Conservation (phyloP, 345 rosid species). For the Viola odorata region DNA sequence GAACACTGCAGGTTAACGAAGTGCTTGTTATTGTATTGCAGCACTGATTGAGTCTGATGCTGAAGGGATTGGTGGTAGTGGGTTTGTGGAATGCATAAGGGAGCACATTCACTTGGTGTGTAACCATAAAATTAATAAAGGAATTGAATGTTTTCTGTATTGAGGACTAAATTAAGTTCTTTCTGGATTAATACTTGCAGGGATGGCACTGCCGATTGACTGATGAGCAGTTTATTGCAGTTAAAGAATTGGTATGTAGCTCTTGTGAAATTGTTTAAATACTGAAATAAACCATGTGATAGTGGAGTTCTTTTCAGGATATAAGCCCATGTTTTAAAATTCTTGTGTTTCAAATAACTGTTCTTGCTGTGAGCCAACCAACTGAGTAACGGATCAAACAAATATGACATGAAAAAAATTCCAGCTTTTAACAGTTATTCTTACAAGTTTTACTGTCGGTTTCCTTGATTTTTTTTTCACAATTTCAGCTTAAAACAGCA, state of each 20-base stretch:
- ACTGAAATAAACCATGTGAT: too few species aligned
- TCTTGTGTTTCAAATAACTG: too few species aligned
- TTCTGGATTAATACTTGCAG: conserved; percentile 42
- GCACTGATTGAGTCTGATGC: conserved; percentile 99
- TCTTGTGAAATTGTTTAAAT: too few species aligned
- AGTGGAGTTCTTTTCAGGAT: too few species aligned
- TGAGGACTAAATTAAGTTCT: conserved; percentile 27
- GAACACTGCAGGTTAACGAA: conserved; percentile 13
- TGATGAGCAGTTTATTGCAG: conserved; percentile 94
- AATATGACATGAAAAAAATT: too few species aligned
- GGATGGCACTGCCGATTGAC: conserved; percentile 86
- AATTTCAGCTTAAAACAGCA: conserved; percentile 88
- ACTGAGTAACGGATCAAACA: too few species aligned
- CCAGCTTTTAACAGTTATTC: too few species aligned
- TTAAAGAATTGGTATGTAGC: conserved; percentile 84
- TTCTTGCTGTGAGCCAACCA: too few species aligned
- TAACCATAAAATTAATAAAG: conserved; percentile 16
- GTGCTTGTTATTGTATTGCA: conserved; percentile 36
- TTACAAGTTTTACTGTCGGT: neutral
- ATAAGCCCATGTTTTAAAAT: too few species aligned
- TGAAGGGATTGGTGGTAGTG: conserved; percentile 99
- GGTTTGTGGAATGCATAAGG: conserved; percentile 94
- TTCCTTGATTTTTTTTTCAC: neutral
- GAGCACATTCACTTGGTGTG: conserved; percentile 91
- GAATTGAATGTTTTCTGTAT: conserved; percentile 14